Conservation (phyloP, 2,329 filamentous ascomycete genomes). For the Aspergillus chevalieri region DNA sequence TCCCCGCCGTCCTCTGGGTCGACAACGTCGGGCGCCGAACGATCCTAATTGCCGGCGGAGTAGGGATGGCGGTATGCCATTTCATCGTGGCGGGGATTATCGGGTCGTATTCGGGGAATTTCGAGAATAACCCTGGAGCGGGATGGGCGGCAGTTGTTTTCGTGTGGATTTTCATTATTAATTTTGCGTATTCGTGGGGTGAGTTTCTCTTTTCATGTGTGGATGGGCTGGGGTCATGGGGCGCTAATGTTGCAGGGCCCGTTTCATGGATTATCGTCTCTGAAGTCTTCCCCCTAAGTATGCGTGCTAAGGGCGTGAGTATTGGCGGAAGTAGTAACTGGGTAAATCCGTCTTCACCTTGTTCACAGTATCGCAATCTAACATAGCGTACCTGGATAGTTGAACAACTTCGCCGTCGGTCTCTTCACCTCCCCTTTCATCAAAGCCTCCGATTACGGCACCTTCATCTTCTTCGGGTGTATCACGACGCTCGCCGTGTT, state of each 20-base stretch:
- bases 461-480: conserved; percentile 66
- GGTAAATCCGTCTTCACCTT: conserved; percentile 11
- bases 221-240: no score
- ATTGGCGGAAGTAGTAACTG: conserved; percentile 31
- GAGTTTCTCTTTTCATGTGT: not conserved
- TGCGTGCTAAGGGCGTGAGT: conserved; percentile 53
- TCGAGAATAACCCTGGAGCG: conserved; percentile 51
- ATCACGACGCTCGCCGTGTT: conserved; percentile 21
- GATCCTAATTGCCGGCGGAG: conserved; percentile 46
- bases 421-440: conserved; percentile 66
- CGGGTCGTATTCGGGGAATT: conserved; percentile 56
- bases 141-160: conserved; percentile 62
- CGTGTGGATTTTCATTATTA: conserved; percentile 64
- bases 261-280: conserved; percentile 68
- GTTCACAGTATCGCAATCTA: not conserved
- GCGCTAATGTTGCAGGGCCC: conserved; percentile 32
- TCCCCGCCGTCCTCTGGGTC: conserved; percentile 38
- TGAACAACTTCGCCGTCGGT: conserved; percentile 58
- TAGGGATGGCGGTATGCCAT: conserved; percentile 66
- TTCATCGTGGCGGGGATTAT: conserved; percentile 66
- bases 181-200: conserved; percentile 68
- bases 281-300: conserved; percentile 67
- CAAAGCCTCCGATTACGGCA: conserved; percentile 58
- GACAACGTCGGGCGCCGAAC: conserved; percentile 37
- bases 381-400: conserved; percentile 25